phyloP scores from a whole-genome alignment of 805 yeast genomes.

The Saccharomycopsis sp. region DNA sequence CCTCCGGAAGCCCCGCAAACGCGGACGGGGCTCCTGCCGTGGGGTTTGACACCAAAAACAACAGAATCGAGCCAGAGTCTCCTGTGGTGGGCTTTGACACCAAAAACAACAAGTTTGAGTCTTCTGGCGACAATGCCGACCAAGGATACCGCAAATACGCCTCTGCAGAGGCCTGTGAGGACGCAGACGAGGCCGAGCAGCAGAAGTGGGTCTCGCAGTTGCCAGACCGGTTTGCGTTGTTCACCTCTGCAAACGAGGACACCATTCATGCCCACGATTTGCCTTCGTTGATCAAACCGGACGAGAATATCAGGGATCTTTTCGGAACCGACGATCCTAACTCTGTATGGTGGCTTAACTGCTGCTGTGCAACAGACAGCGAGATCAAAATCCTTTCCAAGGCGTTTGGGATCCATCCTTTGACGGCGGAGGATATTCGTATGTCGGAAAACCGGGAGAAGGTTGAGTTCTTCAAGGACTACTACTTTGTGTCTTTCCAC shows the following conservation, averaged over 20 bases:
- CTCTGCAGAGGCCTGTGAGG: neutral
- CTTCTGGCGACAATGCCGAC: constrained; percentile 1
- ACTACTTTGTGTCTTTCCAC: constrained; percentile 94
- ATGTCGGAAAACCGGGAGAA: constrained; percentile 97
- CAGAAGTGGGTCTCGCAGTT: constrained; percentile 24
- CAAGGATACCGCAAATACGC: neutral
- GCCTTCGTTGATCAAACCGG: constrained; percentile 64
- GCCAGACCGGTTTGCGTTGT: constrained; percentile 81
- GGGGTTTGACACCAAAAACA: constrained; percentile 35
- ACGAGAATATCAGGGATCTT: constrained; percentile 31
- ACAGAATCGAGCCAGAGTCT: constrained; percentile 3
- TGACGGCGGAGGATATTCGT: constrained; percentile 94
- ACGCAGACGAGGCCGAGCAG: neutral
- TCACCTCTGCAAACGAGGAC: constrained; percentile 74
- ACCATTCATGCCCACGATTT: constrained; percentile 87
- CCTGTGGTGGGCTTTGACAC: constrained; percentile 32
- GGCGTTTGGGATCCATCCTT: constrained; percentile 95
- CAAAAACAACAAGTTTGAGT: constrained; percentile 23
- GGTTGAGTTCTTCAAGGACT: constrained; percentile 83
- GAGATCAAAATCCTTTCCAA: constrained; percentile 91
- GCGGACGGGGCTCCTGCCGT: no score
- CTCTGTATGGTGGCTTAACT: constrained; percentile 88
- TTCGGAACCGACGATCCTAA: constrained; percentile 33
- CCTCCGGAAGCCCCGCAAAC: neutral
- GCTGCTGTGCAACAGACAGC: constrained; percentile 87